These are phyloP conservation scores for Elasticomyces elasticus DNA, from an alignment of 495 filamentous ascomycete species.

Conservation along the genomic window DNA sequence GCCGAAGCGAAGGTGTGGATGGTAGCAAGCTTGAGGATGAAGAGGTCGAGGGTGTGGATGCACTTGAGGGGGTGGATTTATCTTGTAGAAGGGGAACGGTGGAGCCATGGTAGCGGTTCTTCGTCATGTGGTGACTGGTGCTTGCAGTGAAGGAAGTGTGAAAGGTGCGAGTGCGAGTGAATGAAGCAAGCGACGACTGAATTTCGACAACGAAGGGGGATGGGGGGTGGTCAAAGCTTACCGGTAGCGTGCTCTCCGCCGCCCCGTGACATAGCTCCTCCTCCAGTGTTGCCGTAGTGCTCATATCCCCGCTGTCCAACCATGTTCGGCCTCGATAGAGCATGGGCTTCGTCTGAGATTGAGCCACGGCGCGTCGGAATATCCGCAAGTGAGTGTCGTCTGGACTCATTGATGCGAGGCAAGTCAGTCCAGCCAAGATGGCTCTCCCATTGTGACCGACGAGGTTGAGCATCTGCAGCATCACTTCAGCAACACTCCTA, in stretches of 20 bases:
- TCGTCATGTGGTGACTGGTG: too few relatives aligned
- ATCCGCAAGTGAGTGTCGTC: slow-evolving; percentile 92
- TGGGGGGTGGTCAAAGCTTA: neutral
- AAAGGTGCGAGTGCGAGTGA: neutral
- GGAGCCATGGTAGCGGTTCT: too few relatives aligned
- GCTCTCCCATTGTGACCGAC: slow-evolving; percentile 68
- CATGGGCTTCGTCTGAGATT: neutral
- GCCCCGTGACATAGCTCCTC: neutral
- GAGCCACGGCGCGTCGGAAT: slow-evolving; percentile 24
- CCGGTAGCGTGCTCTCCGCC: neutral
- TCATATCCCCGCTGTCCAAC: neutral
- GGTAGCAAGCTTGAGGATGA: too few relatives aligned
- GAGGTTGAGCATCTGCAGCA: slow-evolving; percentile 6
- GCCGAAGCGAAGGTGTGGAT: neutral
- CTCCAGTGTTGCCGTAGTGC: neutral
- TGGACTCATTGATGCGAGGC: slow-evolving; percentile 67
- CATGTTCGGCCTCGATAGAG: neutral
- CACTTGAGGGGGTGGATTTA: too few relatives aligned
- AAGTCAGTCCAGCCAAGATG: slow-evolving; percentile 68
- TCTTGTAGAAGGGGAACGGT: too few relatives aligned
- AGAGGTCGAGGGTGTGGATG: too few relatives aligned
- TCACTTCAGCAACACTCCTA: neutral
- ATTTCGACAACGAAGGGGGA: neutral
- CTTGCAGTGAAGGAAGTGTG: too few relatives aligned
- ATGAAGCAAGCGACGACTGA: neutral